These are phyloP conservation scores for Annulohypoxylon maeteangense DNA, from an alignment of 495 filamentous ascomycete species.

Conservation along the genomic window DNA sequence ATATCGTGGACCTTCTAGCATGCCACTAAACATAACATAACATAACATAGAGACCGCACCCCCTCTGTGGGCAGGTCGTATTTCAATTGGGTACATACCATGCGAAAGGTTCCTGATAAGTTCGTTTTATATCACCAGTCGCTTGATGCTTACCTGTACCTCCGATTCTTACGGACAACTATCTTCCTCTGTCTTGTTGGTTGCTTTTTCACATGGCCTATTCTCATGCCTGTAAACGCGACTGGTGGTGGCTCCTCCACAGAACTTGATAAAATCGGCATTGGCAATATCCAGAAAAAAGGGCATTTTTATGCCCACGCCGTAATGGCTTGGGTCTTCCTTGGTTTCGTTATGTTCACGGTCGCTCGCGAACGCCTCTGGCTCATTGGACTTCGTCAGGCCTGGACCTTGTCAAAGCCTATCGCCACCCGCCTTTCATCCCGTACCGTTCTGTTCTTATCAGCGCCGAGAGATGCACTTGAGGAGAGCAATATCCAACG, in stretches of 20 bases:
- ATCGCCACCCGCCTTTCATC: slow-evolving; percentile 73
- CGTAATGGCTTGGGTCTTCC: slow-evolving; percentile 69
- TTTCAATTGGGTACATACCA: slow-evolving; percentile 71
- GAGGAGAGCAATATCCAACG: slow-evolving; percentile 66
- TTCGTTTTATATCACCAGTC: slow-evolving; percentile 73
- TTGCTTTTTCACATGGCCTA: slow-evolving; percentile 75
- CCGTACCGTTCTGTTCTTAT: slow-evolving; percentile 75
- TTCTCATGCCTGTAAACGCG: slow-evolving; percentile 81
- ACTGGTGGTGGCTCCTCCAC: slow-evolving; percentile 70
- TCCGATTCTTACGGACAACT: slow-evolving; percentile 80
- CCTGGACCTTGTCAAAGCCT: slow-evolving; percentile 75
- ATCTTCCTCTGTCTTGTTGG: slow-evolving; percentile 79
- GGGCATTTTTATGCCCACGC: slow-evolving; percentile 71
- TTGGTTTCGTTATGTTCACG: slow-evolving; percentile 74
- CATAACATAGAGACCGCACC: slow-evolving; percentile 47
- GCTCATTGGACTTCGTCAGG: slow-evolving; percentile 75
- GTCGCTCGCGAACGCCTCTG: slow-evolving; percentile 74
- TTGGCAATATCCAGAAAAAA: slow-evolving; percentile 69
- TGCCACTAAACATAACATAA: slow-evolving; percentile 32
- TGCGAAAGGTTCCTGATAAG: slow-evolving; percentile 69
- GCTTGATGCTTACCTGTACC: slow-evolving; percentile 79
- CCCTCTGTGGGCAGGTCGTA: slow-evolving; percentile 33
- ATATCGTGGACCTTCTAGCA: background rate
- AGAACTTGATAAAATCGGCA: slow-evolving; percentile 71
- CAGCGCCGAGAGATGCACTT: slow-evolving; percentile 68